phyloP scores from a whole-genome alignment of 2,329 filamentous ascomycete species.

The Pseudogymnoascus pannorum region DNA sequence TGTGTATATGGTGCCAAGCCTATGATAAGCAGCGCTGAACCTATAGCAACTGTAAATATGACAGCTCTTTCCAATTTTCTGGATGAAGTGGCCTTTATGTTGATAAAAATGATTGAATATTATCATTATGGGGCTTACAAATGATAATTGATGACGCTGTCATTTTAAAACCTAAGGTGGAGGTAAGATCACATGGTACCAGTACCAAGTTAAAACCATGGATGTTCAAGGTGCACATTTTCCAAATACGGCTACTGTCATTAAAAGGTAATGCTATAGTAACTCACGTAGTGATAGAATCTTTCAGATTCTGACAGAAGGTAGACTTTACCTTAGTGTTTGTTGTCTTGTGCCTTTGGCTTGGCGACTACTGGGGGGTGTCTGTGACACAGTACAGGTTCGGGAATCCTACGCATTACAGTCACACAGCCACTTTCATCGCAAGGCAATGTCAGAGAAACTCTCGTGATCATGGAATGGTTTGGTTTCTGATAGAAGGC shows the following conservation, averaged over 20 bases:
- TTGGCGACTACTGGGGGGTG: too few species aligned
- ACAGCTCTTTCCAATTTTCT: background rate
- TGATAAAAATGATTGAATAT: background rate
- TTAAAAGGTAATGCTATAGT: too few species aligned
- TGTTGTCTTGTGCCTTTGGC: background rate
- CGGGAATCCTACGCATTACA: too few species aligned
- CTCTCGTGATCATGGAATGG: too few species aligned
- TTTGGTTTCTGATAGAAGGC: too few species aligned
- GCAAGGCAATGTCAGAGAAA: too few species aligned
- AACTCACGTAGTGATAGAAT: background rate
- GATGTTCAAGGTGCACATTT: background rate
- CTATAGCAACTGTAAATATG: background rate
- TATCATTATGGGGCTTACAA: background rate
- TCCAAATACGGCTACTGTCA: background rate
- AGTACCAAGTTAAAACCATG: background rate
- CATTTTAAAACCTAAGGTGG: background rate
- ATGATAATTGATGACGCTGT: background rate
- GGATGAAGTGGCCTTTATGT: background rate
- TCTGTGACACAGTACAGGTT: too few species aligned
- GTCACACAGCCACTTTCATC: too few species aligned
- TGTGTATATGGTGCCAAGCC: background rate
- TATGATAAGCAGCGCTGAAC: background rate
- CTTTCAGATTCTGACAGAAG: background rate
- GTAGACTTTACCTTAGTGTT: background rate
- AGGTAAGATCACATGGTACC: background rate